Evolutionary conservation across 2,329 filamentous ascomycete species (phyloP).

Genomic region (Chalara sp.): DNA sequence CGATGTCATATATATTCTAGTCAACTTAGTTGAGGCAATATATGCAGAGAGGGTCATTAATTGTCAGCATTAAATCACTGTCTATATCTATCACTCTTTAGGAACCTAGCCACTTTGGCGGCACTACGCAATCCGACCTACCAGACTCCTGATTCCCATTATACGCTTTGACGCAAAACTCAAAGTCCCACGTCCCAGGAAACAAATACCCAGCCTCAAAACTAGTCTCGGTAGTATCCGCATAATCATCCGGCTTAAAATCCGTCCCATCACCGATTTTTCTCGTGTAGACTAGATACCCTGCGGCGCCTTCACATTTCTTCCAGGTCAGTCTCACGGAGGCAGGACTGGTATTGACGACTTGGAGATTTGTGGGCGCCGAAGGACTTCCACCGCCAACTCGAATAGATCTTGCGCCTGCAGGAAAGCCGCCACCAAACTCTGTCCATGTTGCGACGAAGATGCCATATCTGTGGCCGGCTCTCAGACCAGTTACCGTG

Average conservation of each 20-base stretch:
- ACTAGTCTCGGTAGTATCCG: neutral
- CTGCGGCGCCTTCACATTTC: neutral
- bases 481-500: neutral
- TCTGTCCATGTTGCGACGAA: neutral
- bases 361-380: neutral
- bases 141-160: conserved; percentile 1
- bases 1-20: too few relatives aligned
- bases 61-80: too few relatives aligned
- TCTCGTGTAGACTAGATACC: neutral
- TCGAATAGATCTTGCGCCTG: neutral
- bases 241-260: neutral
- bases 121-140: neutral
- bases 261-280: neutral
- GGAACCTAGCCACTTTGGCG: too few relatives aligned
- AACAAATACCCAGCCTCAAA: neutral
- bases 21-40: too few relatives aligned
- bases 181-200: conserved; percentile 1
- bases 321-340: neutral
- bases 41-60: too few relatives aligned
- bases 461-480: neutral
- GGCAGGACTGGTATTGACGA: neutral
- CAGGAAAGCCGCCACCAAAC: neutral
- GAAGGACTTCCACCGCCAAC: neutral
- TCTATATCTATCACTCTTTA: too few relatives aligned
- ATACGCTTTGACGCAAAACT: neutral